A percentile compares a stretch with the other conserved stretches of the same genome.
Conservation (phyloP, 306 rosid genomes). For the Vachellia collinsii region DNA sequence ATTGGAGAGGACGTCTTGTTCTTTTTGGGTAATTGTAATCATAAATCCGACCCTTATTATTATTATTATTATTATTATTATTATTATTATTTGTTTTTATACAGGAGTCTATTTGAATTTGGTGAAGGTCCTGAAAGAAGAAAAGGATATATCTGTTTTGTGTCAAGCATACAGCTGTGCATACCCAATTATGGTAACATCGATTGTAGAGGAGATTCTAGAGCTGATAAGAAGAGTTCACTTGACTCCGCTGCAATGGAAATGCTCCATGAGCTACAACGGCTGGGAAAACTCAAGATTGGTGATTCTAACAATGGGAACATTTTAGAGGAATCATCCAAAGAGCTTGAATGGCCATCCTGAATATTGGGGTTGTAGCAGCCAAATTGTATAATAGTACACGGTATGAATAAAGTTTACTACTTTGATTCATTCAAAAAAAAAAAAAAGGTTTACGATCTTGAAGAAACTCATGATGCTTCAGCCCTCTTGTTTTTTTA, state of each 20-base stretch:
- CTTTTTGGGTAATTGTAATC: neutral
- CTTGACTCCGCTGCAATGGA: conserved; percentile 71
- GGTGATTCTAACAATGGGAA: conserved; percentile 26
- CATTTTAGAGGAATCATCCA: neutral
- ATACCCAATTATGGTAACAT: conserved; percentile 66
- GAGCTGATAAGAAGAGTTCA: conserved; percentile 84
- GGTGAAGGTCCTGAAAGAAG: conserved; percentile 56
- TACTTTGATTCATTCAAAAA: no score
- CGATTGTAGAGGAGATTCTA: conserved; percentile 73
- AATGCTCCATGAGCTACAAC: conserved; percentile 68
- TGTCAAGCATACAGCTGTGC: conserved; percentile 61
- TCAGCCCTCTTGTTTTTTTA: neutral
- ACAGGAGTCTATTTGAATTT: conserved; percentile 52
- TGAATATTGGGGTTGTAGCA: neutral
- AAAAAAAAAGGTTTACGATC: neutral
- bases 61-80: no score
- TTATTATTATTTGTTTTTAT: neutral
- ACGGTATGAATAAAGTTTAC: neutral
- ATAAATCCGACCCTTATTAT: neutral
- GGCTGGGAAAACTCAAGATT: conserved; percentile 59
- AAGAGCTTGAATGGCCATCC: neutral
- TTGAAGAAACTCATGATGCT: neutral
- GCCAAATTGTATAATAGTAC: neutral
- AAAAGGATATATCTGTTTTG: conserved; percentile 59
- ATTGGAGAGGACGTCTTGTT: neutral